Conservation (phyloP, 2,329 filamentous ascomycete species). For the Didymellaceae sp. region DNA sequence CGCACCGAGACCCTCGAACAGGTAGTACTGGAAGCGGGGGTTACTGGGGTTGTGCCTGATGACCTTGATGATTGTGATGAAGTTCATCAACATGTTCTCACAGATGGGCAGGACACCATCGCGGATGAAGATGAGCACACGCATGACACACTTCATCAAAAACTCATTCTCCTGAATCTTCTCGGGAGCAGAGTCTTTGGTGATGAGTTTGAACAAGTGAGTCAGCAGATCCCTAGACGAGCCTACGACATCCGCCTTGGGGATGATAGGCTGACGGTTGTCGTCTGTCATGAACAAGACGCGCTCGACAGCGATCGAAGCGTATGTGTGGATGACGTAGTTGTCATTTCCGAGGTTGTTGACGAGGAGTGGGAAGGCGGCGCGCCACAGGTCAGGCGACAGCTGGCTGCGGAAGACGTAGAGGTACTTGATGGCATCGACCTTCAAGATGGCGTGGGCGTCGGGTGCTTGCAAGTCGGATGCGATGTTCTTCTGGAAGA, state of each 20-base stretch:
- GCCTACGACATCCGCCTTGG: slow-evolving; percentile 77
- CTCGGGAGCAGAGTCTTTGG: slow-evolving; percentile 80
- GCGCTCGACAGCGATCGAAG: slow-evolving; percentile 94
- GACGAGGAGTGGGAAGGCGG: slow-evolving; percentile 86
- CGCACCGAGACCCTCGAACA: slow-evolving; percentile 93
- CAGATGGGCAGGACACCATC: slow-evolving; percentile 77
- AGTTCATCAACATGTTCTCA: slow-evolving; percentile 79
- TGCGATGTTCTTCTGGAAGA: slow-evolving; percentile 92
- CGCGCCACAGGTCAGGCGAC: slow-evolving; percentile 88
- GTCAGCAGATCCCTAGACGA: slow-evolving; percentile 85
- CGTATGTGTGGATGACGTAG: slow-evolving; percentile 97
- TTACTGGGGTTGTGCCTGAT: slow-evolving; percentile 97
- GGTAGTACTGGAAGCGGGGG: slow-evolving; percentile 97
- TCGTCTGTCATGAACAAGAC: slow-evolving; percentile 84
- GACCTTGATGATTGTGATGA: slow-evolving; percentile 87
- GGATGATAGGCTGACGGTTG: slow-evolving; percentile 77
- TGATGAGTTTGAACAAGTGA: slow-evolving; percentile 90
- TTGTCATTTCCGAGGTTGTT: slow-evolving; percentile 88
- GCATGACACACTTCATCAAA: slow-evolving; percentile 97
- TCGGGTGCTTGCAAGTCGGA: slow-evolving; percentile 78
- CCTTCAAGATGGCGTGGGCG: slow-evolving; percentile 86
- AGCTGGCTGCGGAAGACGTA: slow-evolving; percentile 97
- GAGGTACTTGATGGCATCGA: slow-evolving; percentile 97
- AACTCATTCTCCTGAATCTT: slow-evolving; percentile 99
- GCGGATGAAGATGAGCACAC: slow-evolving; percentile 91